phyloP scores from a whole-genome alignment of 1,284 basidiomycete species.

The Trametes sp. region DNA sequence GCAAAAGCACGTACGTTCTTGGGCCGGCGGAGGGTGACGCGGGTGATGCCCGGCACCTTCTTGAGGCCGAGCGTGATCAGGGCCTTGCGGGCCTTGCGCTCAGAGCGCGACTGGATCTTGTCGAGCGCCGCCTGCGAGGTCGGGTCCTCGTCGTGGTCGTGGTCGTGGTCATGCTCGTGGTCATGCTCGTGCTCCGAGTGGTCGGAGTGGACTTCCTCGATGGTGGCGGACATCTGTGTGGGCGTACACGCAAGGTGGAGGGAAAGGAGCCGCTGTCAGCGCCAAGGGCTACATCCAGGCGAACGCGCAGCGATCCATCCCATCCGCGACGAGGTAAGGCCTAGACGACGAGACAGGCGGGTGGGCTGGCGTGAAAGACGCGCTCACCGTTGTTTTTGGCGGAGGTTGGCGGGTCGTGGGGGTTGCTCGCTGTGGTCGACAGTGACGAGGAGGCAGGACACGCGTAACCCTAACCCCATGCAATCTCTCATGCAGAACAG shows the following conservation, averaged over 20 bases:
- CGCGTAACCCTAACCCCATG: constrained; percentile 34
- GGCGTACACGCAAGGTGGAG: constrained; percentile 8
- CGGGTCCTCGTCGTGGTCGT: constrained; percentile 77
- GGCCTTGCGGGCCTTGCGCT: constrained; percentile 92
- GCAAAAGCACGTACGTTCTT: constrained; percentile 77
- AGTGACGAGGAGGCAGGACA: constrained; percentile 36
- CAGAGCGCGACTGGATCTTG: constrained; percentile 92
- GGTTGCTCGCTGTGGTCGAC: constrained; percentile 48
- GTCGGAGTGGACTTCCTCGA: constrained; percentile 84
- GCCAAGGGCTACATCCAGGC: constrained; percentile 47
- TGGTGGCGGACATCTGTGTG: constrained; percentile 76
- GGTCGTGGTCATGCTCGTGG: constrained; percentile 59
- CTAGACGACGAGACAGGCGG: background rate
- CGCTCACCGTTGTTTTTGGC: constrained; percentile 35
- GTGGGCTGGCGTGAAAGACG: background rate
- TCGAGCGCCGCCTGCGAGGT: constrained; percentile 87
- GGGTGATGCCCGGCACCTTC: constrained; percentile 91
- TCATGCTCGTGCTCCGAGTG: constrained; percentile 66
- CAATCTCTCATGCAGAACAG: background rate
- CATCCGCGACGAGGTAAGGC: constrained; percentile 11
- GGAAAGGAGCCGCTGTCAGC: constrained; percentile 28
- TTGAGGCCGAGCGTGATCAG: constrained; percentile 90
- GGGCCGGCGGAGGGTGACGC: constrained; percentile 93
- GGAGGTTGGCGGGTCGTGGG: constrained; percentile 21
- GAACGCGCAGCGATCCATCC: constrained; percentile 41